Evolutionary conservation across 768 basidiomycete genomes (phyloP).

Genomic region (Mycena olivaceomarginata): DNA sequence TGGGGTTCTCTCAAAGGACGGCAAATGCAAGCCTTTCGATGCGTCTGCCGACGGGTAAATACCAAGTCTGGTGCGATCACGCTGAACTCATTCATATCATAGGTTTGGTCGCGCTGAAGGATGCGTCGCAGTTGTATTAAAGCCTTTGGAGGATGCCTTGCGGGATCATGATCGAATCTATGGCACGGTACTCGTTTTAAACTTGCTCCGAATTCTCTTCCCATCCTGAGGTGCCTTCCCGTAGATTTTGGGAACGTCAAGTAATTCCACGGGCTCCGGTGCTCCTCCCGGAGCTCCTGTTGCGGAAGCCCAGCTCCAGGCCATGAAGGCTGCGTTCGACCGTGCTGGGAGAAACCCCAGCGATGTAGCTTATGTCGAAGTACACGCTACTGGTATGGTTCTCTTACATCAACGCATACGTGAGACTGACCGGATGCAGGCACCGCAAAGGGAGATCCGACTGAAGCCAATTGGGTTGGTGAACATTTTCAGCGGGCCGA

Average conservation of each 20-base stretch:
- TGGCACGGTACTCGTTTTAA: background rate
- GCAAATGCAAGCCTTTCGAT: background rate
- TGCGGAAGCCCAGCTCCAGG: background rate
- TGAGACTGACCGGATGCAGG: too few relatives aligned
- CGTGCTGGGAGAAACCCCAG: background rate
- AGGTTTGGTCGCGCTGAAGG: background rate
- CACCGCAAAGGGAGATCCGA: background rate
- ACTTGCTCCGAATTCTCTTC: background rate
- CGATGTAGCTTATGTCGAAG: slow-evolving; percentile 7
- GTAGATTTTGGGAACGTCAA: background rate
- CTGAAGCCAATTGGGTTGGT: background rate
- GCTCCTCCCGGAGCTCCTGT: background rate
- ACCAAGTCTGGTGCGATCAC: too few relatives aligned
- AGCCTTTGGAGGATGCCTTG: background rate
- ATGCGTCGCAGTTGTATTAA: background rate
- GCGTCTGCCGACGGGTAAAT: background rate
- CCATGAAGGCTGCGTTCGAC: background rate
- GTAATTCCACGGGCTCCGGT: background rate
- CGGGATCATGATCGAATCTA: background rate
- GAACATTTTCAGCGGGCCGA: background rate
- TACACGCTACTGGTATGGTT: background rate
- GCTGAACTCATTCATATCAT: background rate
- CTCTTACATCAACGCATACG: too few relatives aligned
- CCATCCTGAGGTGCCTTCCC: too few relatives aligned
- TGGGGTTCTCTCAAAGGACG: too few relatives aligned